Evolutionary conservation across 176 grass and related monocot genomes (phyloP).

Genomic region (Luzula sylvatica): DNA sequence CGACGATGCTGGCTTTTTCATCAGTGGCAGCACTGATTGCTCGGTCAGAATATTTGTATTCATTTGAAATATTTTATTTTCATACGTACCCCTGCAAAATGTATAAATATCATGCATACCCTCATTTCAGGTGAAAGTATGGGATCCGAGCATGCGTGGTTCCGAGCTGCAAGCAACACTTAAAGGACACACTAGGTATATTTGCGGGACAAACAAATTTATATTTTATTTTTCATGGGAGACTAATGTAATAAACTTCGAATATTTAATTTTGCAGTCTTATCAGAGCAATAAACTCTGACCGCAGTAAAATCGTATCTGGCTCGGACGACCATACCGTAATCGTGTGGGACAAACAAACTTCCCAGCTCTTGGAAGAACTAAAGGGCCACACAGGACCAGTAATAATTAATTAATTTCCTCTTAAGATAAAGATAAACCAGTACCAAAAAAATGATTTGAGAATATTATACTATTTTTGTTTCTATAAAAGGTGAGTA

Average conservation of each 20-base stretch:
- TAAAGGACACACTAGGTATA: constrained; percentile 91
- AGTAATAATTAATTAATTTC: no score
- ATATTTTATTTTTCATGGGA: constrained; percentile 11
- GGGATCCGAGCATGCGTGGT: constrained; percentile 98
- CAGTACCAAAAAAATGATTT: no score
- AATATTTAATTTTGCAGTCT: constrained; percentile 45
- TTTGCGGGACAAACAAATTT: neutral
- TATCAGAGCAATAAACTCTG: constrained; percentile 83
- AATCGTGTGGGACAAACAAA: constrained; percentile 98
- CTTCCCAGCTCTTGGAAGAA: constrained; percentile 89
- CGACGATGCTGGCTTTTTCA: constrained; percentile 99
- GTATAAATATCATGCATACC: neutral
- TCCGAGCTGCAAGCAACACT: constrained; percentile 95
- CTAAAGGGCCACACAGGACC: constrained; percentile 81
- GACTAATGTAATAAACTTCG: neutral
- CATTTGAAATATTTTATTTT: no score
- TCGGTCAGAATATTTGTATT: constrained; percentile 51
- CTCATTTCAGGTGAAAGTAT: constrained; percentile 77
- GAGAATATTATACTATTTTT: no score
- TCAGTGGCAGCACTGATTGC: constrained; percentile 99
- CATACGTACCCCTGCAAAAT: neutral
- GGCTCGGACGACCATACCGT: constrained; percentile 95
- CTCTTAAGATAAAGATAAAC: constrained; percentile 15
- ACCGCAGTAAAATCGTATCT: constrained; percentile 96
- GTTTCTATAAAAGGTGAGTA: constrained; percentile 46